Evolutionary conservation across 2,329 filamentous ascomycete species (phyloP).

Genomic region (Fusarium sp.): DNA sequence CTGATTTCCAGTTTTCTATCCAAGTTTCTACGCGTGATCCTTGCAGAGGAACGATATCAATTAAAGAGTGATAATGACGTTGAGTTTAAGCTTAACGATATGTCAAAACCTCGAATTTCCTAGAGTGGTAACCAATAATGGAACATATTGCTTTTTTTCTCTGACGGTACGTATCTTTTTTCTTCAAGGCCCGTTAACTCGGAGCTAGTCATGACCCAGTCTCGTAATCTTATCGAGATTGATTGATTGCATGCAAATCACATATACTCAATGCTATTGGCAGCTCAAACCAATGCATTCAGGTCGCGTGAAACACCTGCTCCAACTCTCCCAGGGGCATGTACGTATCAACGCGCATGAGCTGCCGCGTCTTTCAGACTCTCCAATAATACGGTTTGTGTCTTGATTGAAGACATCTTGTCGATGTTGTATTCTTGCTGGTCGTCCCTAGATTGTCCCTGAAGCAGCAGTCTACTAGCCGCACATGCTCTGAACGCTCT

Average conservation of each 20-base stretch:
- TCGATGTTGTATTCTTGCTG: not conserved
- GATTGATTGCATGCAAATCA: not conserved
- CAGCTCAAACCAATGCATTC: too few species aligned
- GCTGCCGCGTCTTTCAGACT: not conserved
- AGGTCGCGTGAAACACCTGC: not conserved
- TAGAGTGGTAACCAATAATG: not conserved
- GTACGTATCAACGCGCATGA: not conserved
- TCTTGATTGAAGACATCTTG: not conserved
- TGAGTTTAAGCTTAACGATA: conserved; percentile 8
- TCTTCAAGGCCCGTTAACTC: not conserved
- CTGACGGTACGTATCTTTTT: not conserved
- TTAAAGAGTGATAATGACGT: conserved; percentile 19
- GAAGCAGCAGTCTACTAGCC: too few species aligned
- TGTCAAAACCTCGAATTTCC: not conserved
- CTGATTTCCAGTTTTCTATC: not conserved
- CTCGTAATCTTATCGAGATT: not conserved
- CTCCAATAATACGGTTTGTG: not conserved
- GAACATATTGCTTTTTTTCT: not conserved
- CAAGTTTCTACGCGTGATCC: conserved; percentile 9
- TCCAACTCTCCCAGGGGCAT: not conserved
- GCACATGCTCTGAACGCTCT: too few species aligned
- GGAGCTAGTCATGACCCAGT: not conserved
- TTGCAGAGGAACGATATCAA: not conserved
- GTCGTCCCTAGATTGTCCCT: too few species aligned
- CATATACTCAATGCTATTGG: not conserved